Base-by-base conservation (phyloP, 31 red algal species). In the Odonthalia washingtoniensis region DNA sequence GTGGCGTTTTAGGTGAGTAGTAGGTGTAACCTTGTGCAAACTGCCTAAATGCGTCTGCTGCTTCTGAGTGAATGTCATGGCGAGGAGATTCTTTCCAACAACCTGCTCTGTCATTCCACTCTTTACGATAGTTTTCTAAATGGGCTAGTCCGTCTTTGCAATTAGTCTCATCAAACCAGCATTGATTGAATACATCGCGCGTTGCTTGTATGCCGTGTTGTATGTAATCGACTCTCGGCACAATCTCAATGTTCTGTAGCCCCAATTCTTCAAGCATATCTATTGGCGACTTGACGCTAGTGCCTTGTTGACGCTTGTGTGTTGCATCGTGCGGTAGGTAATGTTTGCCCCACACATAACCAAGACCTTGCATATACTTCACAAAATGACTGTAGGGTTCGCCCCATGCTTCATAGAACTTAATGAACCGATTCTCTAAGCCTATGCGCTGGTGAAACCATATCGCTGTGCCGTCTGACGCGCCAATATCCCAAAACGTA, bases 401-500 rank as follows among this genome's bases (percentile, higher is more conserved):
- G 64, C 33, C 33, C 33, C 30, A 30, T 33, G 27, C 33, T 35
- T 67, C 64, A 35, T 67, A 67, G 33, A 33, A 67, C 30, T 67
- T 35, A 67, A 67, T 67, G 33, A 67, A 67, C 64, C 30, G 27
- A 35, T 67, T 30, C 64, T 35, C 30, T 35, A 30, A 30, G 64
- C 33, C 33, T 67, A 33, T 30, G 64, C 33, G 27, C 33, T 67
- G 64, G 33, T 67, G 33, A 35, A 67, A 67, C 64, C 64, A 67
- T 30, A 67, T 67, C 30, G 64, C 64, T 30, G 64, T 67, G 30
- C 33, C 33, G 64, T 67, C 64, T 33, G 27, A 33, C 64, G 64
- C 33, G 64, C 64, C 64, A 67, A 67, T 67, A 35, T 67, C 64
- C 64, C 64, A 67, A 67, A 67, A 67, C 27, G 64, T 67, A 33